Conservation (phyloP, 495 filamentous ascomycete genomes). For the Talaromyces nanjingensis region DNA sequence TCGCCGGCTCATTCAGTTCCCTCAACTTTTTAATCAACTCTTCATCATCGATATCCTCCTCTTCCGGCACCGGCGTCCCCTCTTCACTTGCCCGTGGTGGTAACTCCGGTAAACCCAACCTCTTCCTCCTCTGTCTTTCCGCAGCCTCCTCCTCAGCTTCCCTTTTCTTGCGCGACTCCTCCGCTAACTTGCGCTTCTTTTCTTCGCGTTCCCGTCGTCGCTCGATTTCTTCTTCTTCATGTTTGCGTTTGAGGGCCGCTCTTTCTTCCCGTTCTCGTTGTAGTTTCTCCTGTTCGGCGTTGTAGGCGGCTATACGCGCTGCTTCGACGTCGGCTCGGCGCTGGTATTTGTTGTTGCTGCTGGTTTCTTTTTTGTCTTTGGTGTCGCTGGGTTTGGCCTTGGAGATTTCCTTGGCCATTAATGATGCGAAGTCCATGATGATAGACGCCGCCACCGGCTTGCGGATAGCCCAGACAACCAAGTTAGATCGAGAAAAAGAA, state of each 20-base stretch:
- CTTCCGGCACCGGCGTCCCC: slow-evolving; percentile 31
- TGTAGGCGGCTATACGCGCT: slow-evolving; percentile 72
- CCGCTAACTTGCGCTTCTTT: slow-evolving; percentile 71
- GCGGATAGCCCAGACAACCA: too few relatives aligned
- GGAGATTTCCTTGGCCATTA: slow-evolving; percentile 86
- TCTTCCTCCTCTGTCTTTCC: slow-evolving; percentile 48
- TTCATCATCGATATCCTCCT: slow-evolving; percentile 65
- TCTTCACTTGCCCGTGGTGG: slow-evolving; percentile 35
- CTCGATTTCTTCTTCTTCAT: slow-evolving; percentile 77
- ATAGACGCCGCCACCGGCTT: too few relatives aligned
- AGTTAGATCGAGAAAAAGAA: too few relatives aligned
- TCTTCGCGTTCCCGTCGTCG: slow-evolving; percentile 64
- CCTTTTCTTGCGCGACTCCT: slow-evolving; percentile 62
- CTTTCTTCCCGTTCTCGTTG: slow-evolving; percentile 61
- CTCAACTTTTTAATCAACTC: slow-evolving; percentile 63
- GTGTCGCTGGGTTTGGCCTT: slow-evolving; percentile 50
- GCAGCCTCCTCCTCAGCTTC: slow-evolving; percentile 60
- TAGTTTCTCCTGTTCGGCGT: slow-evolving; percentile 64
- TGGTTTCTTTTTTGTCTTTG: slow-evolving; percentile 23
- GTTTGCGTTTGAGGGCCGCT: slow-evolving; percentile 69
- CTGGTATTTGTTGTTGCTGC: slow-evolving; percentile 65
- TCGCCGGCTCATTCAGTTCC: slow-evolving; percentile 61
- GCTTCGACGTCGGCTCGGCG: slow-evolving; percentile 84
- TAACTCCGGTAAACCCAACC: slow-evolving; percentile 67
- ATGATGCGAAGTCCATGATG: slow-evolving; percentile 84